Conservation (phyloP, 768 basidiomycete genomes). For the Scleroderma citrinum region DNA sequence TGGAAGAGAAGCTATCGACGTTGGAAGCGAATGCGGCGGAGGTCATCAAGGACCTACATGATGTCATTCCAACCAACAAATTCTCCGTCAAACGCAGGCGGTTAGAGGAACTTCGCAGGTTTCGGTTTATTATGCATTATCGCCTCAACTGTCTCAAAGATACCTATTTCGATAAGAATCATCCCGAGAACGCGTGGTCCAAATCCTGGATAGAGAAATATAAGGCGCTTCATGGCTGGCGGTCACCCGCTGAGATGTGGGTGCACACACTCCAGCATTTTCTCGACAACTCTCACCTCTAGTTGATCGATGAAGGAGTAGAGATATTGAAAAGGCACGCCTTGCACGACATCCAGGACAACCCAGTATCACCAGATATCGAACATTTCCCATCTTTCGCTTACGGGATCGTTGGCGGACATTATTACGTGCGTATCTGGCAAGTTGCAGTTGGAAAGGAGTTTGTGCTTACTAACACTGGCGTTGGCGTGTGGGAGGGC, state of each 20-base stretch:
- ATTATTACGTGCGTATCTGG: conserved; percentile 31
- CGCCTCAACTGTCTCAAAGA: conserved; percentile 17
- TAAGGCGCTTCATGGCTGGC: conserved; percentile 14
- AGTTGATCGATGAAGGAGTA: conserved; percentile 3
- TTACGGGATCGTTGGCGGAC: conserved; percentile 25
- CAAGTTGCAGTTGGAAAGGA: conserved; percentile 28
- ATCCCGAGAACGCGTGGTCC: conserved; percentile 14
- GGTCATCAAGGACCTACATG: conserved; percentile 16
- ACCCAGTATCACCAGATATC: conserved; percentile 1
- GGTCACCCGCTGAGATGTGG: conserved; percentile 25
- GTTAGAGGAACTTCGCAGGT: conserved; percentile 29
- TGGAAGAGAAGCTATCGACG: conserved; percentile 23
- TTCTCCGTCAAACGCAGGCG: conserved; percentile 22
- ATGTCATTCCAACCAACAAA: background rate
- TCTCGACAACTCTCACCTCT: conserved; percentile 25
- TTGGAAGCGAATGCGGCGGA: conserved; percentile 25
- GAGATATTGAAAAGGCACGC: conserved; percentile 1
- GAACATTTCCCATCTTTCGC: conserved; percentile 17
- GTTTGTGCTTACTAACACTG: conserved; percentile 29
- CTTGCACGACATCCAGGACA: background rate
- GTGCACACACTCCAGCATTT: conserved; percentile 27
- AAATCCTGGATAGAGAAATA: conserved; percentile 20
- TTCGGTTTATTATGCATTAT: conserved; percentile 33
- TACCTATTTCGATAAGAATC: conserved; percentile 24
- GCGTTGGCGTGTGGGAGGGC: conserved; percentile 33